A percentile compares a stretch with the other conserved stretches of the same genome.
Conservation (phyloP, 352 stramenopile genomes). For the Pythium myriotylum region DNA sequence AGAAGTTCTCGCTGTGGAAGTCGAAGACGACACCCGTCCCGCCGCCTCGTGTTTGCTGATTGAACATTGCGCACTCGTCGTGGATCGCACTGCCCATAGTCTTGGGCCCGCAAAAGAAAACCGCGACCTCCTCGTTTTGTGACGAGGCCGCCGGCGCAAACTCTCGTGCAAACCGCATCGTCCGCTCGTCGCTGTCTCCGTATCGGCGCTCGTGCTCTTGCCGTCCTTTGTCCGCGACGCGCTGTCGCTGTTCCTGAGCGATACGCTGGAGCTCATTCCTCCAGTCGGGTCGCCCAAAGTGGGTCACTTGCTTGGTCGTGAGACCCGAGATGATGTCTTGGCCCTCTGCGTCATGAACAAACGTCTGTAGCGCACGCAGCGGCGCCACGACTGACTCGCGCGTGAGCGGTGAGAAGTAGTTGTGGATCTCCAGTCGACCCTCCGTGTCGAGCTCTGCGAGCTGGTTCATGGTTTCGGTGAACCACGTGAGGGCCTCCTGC, state of each 20-base stretch:
- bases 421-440: slow-evolving; percentile 78
- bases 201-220: slow-evolving; percentile 1
- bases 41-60: slow-evolving; percentile 42
- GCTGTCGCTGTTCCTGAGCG: slow-evolving; percentile 17
- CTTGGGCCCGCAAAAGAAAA: slow-evolving; percentile 81
- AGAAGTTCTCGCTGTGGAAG: slow-evolving; percentile 78
- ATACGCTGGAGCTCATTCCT: slow-evolving; percentile 64
- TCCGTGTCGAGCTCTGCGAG: slow-evolving; percentile 72
- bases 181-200: not conserved
- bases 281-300: slow-evolving; percentile 82
- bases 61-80: slow-evolving; percentile 61
- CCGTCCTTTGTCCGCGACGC: not conserved
- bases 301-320: slow-evolving; percentile 72
- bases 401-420: slow-evolving; percentile 83
- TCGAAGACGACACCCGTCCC: slow-evolving; percentile 54
- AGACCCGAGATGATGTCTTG: slow-evolving; percentile 75
- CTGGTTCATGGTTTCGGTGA: slow-evolving; percentile 83
- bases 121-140: slow-evolving; percentile 56
- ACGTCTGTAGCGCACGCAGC: slow-evolving; percentile 71
- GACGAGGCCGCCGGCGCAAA: no score
- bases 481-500: slow-evolving; percentile 65
- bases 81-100: slow-evolving; percentile 56
- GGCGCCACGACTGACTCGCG: slow-evolving; percentile 53
- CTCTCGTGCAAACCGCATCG: not conserved
- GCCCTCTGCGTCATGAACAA: slow-evolving; percentile 65